Percentiles rank a stretch among this genome's conserved stretches.
Conservation (phyloP, 768 basidiomycete species). For the Tricholoma bakamatsutake region DNA sequence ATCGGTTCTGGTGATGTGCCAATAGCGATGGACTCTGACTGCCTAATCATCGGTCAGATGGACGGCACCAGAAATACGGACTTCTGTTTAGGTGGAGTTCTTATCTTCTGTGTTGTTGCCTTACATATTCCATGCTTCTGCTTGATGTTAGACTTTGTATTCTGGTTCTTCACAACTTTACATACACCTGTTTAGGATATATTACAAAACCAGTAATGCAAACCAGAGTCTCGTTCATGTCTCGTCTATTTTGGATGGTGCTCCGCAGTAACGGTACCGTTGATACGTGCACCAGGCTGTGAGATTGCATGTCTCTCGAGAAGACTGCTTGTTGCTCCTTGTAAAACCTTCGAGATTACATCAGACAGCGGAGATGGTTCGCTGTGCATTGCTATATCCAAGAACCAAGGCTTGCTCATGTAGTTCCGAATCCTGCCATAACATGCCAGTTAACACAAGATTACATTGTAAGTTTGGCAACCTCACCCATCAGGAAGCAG, state of each 20-base stretch:
- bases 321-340: background rate
- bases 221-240: background rate
- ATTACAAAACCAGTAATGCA: background rate
- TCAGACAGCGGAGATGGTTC: constrained; percentile 50
- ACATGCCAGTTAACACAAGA: background rate
- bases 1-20: constrained; percentile 81
- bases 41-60: constrained; percentile 54
- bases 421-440: constrained; percentile 77
- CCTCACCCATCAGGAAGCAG: constrained; percentile 87
- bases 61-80: constrained; percentile 33
- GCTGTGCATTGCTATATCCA: constrained; percentile 55
- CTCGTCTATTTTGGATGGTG: background rate
- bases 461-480: background rate
- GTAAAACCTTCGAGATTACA: constrained; percentile 35
- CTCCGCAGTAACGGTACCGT: background rate
- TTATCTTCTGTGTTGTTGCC: constrained; percentile 25
- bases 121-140: constrained; percentile 19
- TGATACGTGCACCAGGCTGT: background rate
- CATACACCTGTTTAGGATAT: background rate
- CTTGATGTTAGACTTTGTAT: background rate
- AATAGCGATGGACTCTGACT: constrained; percentile 43
- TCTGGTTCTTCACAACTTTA: background rate
- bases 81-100: constrained; percentile 29
- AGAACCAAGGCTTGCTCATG: constrained; percentile 92
- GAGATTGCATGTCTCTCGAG: constrained; percentile 1